Conservation (phyloP, 2,329 filamentous ascomycete species). For the Aspergillus ruber region DNA sequence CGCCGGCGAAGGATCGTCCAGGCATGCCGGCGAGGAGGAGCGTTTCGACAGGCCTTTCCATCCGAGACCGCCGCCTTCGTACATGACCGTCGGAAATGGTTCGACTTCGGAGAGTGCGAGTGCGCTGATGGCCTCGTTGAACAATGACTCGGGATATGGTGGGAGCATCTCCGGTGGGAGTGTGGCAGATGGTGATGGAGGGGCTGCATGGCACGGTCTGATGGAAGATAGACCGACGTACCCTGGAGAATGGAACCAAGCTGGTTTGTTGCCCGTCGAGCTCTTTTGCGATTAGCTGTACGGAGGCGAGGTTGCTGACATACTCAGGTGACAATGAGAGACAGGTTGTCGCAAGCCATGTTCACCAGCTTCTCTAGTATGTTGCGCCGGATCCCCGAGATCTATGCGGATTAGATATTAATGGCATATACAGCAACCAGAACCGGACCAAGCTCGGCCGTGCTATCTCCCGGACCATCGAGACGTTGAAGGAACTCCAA, state of each 20-base stretch:
- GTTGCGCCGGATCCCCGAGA: constrained; percentile 8
- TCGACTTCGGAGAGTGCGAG: constrained; percentile 74
- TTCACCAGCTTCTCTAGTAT: constrained; percentile 83
- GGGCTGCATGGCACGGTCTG: constrained; percentile 47
- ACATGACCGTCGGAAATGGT: constrained; percentile 83
- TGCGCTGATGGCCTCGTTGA: constrained; percentile 71
- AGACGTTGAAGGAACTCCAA: constrained; percentile 75
- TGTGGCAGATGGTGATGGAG: constrained; percentile 36
- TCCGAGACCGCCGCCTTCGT: constrained; percentile 50
- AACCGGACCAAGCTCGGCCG: constrained; percentile 82
- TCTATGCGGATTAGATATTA: constrained; percentile 6
- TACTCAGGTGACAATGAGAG: constrained; percentile 55
- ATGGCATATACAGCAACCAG: constrained; percentile 55
- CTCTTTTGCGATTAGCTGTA: neutral
- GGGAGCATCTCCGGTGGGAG: constrained; percentile 67
- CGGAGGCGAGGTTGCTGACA: constrained; percentile 9
- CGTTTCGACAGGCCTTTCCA: constrained; percentile 20
- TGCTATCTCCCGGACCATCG: constrained; percentile 79
- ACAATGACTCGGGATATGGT: constrained; percentile 87
- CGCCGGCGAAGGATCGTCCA: constrained; percentile 32
- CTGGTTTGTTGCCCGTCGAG: constrained; percentile 23
- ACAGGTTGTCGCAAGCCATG: constrained; percentile 67
- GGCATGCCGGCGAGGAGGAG: constrained; percentile 21
- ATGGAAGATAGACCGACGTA: constrained; percentile 53
- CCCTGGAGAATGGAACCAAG: constrained; percentile 42